Base-by-base conservation (phyloP, 2,329 filamentous ascomycete genomes). In the Annulohypoxylon truncatum region DNA sequence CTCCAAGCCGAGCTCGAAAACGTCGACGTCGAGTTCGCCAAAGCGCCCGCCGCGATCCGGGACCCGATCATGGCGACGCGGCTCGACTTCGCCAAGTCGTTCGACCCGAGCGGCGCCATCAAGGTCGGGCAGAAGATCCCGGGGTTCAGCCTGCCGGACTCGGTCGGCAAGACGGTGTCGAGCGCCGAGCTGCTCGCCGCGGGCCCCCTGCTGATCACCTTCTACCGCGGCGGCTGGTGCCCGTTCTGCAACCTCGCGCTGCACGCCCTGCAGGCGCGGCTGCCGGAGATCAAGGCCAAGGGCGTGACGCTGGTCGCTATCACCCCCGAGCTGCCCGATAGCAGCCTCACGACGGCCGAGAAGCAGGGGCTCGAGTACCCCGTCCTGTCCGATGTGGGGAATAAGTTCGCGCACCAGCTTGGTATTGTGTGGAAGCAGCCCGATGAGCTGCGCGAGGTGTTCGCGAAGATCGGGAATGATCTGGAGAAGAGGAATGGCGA, bases 221-320 rank as follows among this genome's bases (percentile, higher is more conserved):
- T 54, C 52, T 54, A 54, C 52, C 52, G 52, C 52, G 52, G 52
- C 5, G 35, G 12, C 28, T 54, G 52, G 52, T 54, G 52, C 10
- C 52, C 52, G n/a, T 54, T 22, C 35, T 54, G 52, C 38, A 54
- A 54, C 38, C n/a, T 54, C 9, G 52, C 52, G 5, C 35, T 54
- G 15, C 52, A 44, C 52, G 38, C 24, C 0, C 35, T 54, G 35
- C 52, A 54, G 33, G 28, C 35, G 15, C 31, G 22, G 26, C 52
- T 54, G 9, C n/a, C 52, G n/a, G 52, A 54, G 13, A 20, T 54
- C 52, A 54, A 54, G 5, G 52, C 52, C 35, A 54, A 44, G 26
- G 52, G 52, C 24, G 52, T 54, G 8, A 54, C 52, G 1, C 52
- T 54, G n/a, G 52, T 54, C 35, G 52, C 52, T 15, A 28, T 54